Conservation (phyloP, 805 yeast genomes). For the Barnettozyma botsteinii region DNA sequence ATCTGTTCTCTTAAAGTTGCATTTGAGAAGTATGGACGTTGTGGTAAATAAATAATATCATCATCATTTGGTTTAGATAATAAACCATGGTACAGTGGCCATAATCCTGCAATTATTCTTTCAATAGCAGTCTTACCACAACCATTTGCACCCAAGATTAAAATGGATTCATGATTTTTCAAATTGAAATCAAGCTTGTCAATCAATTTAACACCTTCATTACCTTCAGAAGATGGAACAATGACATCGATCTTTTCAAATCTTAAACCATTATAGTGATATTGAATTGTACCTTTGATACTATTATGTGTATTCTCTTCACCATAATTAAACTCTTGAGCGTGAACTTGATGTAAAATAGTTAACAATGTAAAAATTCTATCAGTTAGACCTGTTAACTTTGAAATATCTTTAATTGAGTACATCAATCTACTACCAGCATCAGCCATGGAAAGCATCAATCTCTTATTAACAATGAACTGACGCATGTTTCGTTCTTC, state of each 20-base stretch:
- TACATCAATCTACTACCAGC: conserved; percentile 94
- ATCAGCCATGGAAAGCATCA: conserved; percentile 87
- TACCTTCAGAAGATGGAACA: conserved; percentile 63
- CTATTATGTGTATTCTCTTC: conserved; percentile 39
- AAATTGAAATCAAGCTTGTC: conserved; percentile 55
- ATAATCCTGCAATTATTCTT: conserved; percentile 76
- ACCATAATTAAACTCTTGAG: conserved; percentile 38
- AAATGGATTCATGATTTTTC: conserved; percentile 49
- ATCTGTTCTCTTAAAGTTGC: conserved; percentile 90
- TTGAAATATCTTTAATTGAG: conserved; percentile 88
- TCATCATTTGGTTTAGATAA: conserved; percentile 69
- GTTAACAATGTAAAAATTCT: conserved; percentile 71
- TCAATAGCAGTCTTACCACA: conserved; percentile 86
- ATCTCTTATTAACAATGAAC: conserved; percentile 83
- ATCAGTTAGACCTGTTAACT: conserved; percentile 84
- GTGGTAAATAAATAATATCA: conserved; percentile 77
- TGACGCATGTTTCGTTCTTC: conserved; percentile 70
- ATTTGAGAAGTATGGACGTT: conserved; percentile 73
- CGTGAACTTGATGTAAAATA: conserved; percentile 79
- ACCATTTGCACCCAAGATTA: conserved; percentile 84
- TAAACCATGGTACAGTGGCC: conserved; percentile 87
- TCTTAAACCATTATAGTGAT: conserved; percentile 70
- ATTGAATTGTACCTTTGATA: conserved; percentile 76
- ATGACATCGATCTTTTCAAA: conserved; percentile 79
- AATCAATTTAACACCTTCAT: conserved; percentile 55